A percentile compares a stretch with the other conserved stretches of the same genome.
Evolutionary conservation across 2,329 filamentous ascomycete species (phyloP).

Genomic region (Septoria linicola): DNA sequence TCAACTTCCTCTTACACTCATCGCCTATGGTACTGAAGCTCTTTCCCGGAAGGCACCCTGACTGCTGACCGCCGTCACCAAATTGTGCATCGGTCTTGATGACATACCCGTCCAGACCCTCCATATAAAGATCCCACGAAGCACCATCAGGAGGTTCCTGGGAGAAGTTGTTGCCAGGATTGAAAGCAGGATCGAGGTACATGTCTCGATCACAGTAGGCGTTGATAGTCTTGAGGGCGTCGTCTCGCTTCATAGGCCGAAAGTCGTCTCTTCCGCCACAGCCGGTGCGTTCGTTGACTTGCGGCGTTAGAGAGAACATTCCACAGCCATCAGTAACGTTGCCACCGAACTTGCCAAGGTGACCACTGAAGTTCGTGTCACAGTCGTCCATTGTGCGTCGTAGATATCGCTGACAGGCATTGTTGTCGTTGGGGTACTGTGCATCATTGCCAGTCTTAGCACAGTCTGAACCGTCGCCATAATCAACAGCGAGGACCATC

Average conservation of each 20-base stretch:
- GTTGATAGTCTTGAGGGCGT: neutral
- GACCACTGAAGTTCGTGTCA: neutral
- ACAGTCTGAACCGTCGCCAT: neutral
- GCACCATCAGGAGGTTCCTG: neutral
- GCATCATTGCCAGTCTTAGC: neutral
- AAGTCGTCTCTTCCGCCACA: slow-evolving; percentile 14
- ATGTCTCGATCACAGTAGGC: neutral
- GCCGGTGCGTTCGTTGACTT: slow-evolving; percentile 4
- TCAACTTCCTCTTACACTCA: neutral
- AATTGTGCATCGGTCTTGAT: neutral
- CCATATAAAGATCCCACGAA: no score
- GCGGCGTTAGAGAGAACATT: slow-evolving; percentile 6
- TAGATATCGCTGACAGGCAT: neutral
- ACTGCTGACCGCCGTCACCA: neutral
- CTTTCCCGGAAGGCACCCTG: neutral
- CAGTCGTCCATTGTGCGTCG: neutral
- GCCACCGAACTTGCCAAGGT: slow-evolving; percentile 11
- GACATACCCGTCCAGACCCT: neutral
- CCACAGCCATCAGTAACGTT: slow-evolving; percentile 7
- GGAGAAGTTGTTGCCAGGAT: neutral
- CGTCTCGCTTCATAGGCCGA: neutral
- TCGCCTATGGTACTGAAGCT: neutral
- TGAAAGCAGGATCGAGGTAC: neutral
- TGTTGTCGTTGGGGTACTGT: neutral
- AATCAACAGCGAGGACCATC: neutral